Base-by-base conservation (phyloP, 805 yeast genomes). In the Metschnikowia amazonensis region DNA sequence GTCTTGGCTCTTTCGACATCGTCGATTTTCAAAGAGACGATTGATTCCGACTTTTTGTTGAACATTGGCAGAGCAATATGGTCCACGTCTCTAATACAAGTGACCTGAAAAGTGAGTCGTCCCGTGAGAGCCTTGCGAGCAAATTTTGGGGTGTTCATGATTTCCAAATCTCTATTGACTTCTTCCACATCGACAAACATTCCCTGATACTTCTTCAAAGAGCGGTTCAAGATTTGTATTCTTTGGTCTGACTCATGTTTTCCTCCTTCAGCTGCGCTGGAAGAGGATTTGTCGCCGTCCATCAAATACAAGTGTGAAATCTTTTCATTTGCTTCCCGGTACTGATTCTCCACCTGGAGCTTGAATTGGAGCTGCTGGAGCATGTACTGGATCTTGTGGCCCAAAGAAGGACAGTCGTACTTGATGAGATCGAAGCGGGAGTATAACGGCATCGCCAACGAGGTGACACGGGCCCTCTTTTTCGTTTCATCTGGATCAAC, bases 341-440 rank as follows among this genome's bases (percentile, higher is more conserved):
- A 94, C 66, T 94, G 96, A 56, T 87, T 82, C 64, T 94, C 99
- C 31, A 92, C 95, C 60, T 92, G 94, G 37, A 92, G 75, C 66
- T 94, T 94, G 65, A 92, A 89, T 62, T 90, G 96, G 48, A 94
- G 74, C 65, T 89, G 95, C 67, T 90, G 97, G 45, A 92, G 76
- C 98, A 94, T 90, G 57, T 87, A 83, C 66, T 89, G 97, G 59
- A 94, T 94, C 51, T 94, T 80, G 58, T 94, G 97, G 9, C 97
- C 97, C 55, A 94, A 70, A 0, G 95, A 87, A 0, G 97, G 97
- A 56, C 96, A 87, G 58, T 94, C 97, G 60, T 89, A 89, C 57
- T 89, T 89, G 61, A 89, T 76, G 46, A 94, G 73, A 63, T 94
- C 99, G 53, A 86, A 70, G 17, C 86, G 75, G 0, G 92, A 79